Base-by-base conservation (phyloP, 768 basidiomycete genomes). In the Pleurotus tuber-regium region DNA sequence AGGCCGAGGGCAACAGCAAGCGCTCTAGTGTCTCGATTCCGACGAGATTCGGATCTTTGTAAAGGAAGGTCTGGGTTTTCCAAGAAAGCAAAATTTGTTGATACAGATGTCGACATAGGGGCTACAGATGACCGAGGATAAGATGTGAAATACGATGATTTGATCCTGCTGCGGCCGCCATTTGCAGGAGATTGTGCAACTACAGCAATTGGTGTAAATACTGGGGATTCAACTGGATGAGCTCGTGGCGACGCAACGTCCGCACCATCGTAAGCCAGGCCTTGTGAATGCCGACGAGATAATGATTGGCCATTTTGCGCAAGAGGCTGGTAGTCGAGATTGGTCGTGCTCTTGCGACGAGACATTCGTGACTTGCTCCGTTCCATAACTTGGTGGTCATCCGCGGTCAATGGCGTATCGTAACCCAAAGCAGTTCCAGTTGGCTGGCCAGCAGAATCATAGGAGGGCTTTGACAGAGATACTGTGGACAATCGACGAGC, bases 101-200 rank as follows among this genome's bases (percentile, higher is more conserved):
- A 52, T 29, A 69, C 66, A 9, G 23, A 41, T 24, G 52, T 52
- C 24, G 66, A 62, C 38, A 58, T 57, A 18, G 70, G 61, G 19
- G 69, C 66, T 16, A 71, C 69, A 11, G 84, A 85, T 23, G 72
- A 70, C 35, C 82, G 82, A 60, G 78, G 75, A 65, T 81, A 77
- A 3, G 78, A 73, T 7, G 78, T 75, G 52, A 80, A 82, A 59
- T 89, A 86, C 4, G 84, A 76, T 7, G 86, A 86, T 63, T 87
- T 85, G 57, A 88, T 83, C 29, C 78, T 79, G 41, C 77, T 79
- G 30, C 87, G 81, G 31, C 86, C 82, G 51, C 78, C 80, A 18
- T 53, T 51, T 10, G 54, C 61, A 12, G 57, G 48, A 36, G 59
- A 55, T 42, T 59, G 68, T 43, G 63, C 64, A 36, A 61, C 64